Evolutionary conservation across 768 basidiomycete species (phyloP).

Genomic region (Bullera alba): DNA sequence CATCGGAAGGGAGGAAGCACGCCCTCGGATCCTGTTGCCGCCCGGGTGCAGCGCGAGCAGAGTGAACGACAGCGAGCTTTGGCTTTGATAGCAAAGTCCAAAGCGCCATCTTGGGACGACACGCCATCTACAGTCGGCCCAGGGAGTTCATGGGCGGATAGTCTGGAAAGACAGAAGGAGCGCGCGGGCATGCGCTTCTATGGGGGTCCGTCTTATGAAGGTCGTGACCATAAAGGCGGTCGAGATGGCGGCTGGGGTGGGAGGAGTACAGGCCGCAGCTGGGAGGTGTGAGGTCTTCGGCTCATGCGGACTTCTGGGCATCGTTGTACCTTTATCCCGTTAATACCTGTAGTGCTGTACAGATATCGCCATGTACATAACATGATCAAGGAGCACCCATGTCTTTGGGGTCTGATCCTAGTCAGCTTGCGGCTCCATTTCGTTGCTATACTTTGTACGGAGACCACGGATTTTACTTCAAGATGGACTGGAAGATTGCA

Average conservation of each 20-base stretch:
- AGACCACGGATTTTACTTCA: too few species aligned
- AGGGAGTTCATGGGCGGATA: constrained; percentile 26
- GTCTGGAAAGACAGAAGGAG: constrained; percentile 35
- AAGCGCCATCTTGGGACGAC: constrained; percentile 29
- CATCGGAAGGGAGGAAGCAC: too few species aligned
- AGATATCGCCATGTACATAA: too few species aligned
- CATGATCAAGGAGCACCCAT: too few species aligned
- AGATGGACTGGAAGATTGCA: too few species aligned
- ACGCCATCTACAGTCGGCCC: constrained; percentile 24
- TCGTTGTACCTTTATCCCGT: neutral
- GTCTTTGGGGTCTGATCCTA: too few species aligned
- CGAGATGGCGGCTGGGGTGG: constrained; percentile 3
- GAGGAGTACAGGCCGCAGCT: constrained; percentile 2
- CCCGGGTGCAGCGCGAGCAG: constrained; percentile 5
- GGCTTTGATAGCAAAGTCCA: constrained; percentile 30
- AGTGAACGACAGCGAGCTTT: constrained; percentile 39
- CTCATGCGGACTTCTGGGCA: too few species aligned
- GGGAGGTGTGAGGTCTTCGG: constrained; percentile 11
- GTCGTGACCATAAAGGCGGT: neutral
- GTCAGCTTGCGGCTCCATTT: too few species aligned
- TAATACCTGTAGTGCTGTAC: too few species aligned
- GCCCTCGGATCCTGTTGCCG: constrained; percentile 11
- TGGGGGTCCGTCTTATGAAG: constrained; percentile 1
- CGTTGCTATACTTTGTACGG: too few species aligned
- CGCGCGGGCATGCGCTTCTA: constrained; percentile 29